A percentile compares a stretch with the other conserved stretches of the same genome.
These are phyloP conservation scores for Exophiala sp. DNA, from an alignment of 2,329 filamentous ascomycete genomes.

Conservation along the genomic window DNA sequence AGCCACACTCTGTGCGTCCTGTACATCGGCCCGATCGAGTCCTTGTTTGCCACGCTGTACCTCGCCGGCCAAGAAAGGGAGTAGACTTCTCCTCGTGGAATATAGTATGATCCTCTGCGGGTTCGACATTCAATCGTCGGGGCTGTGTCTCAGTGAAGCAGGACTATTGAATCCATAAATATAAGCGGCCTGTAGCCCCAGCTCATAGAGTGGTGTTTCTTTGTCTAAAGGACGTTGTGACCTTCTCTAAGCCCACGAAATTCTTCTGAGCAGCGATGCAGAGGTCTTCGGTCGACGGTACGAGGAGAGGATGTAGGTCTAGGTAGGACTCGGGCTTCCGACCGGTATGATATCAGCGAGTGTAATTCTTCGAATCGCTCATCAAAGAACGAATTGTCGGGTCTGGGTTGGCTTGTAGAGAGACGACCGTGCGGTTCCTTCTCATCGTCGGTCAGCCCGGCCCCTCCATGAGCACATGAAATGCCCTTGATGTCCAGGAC, in stretches of 20 bases:
- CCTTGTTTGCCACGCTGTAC: conserved; percentile 43
- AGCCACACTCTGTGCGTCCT: conserved; percentile 31
- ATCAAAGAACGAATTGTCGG: conserved; percentile 5
- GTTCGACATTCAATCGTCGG: conserved; percentile 33
- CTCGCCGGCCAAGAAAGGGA: conserved; percentile 47
- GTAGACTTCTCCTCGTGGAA: conserved; percentile 35
- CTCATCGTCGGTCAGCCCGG: conserved; percentile 2
- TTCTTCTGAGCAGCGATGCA: not conserved
- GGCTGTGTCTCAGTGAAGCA: conserved; percentile 43
- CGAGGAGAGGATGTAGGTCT: conserved; percentile 3
- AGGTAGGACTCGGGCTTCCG: conserved; percentile 6
- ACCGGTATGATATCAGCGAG: conserved; percentile 3
- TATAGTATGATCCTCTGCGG: conserved; percentile 10
- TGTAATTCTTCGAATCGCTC: conserved; percentile 9
- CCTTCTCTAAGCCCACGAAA: conserved; percentile 30
- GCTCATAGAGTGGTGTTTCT: conserved; percentile 28
- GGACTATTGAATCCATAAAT: conserved; percentile 31
- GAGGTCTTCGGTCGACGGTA: conserved; percentile 4
- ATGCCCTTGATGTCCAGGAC: conserved; percentile 15
- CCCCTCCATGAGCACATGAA: conserved; percentile 15
- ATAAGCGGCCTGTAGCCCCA: conserved; percentile 33
- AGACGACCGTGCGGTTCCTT: not conserved
- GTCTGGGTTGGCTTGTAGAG: conserved; percentile 4
- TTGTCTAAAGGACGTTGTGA: conserved; percentile 34
- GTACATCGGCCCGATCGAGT: conserved; percentile 32